Evolutionary conservation across 106 monocot species (phyloP), one percentile per base, ranked within the genome.

Genomic region (Allium cepa): DNA sequence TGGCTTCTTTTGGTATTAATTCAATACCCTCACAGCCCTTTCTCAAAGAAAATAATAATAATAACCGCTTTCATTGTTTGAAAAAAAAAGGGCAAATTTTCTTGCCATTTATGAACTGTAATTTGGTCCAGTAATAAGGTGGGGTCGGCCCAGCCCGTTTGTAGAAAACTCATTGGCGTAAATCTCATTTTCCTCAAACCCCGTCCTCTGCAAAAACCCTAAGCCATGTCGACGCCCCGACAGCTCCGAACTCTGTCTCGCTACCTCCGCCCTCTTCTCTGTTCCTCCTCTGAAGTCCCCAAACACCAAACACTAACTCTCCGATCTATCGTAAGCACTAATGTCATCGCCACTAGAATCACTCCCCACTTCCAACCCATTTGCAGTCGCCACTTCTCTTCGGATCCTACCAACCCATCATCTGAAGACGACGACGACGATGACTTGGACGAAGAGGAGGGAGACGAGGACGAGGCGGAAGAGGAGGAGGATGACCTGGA

Each of bases 371-470:
- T 56, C 5, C 12, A 11, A 14, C 14, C 13, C 46, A 4, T 5
- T 16, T 26, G 36, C 36, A 36, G 36, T 15, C 70, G 77, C 60
- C 36, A 53, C 26, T 72, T 75, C 75, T 81, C 78, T 26, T 74
- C 82, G 53, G 67, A 60, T 15, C n/a, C 61, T 8, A 26, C 76
- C 26, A 15, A n/a, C 69, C 51, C 51, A 5, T 63, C 68, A 7
- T 59, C 16, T 0, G 79, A 77, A 2, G 77, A 67, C n/a, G 73
- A 79, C 8, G 73, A 79, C 8, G 85, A 77, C 0, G 84, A 81
- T 1, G 85, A 81, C 8, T 78, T 69, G 5, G 80, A 81, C 4
- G 86, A 81, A 0, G 78, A 66, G 4, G 71, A 61, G n/a, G 75
- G 78, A 10, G 89, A 77, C 4, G 82, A 60, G 9, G 82, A 66